phyloP scores from a whole-genome alignment of 2,329 filamentous ascomycete genomes.

The Colletotrichum sp. region DNA sequence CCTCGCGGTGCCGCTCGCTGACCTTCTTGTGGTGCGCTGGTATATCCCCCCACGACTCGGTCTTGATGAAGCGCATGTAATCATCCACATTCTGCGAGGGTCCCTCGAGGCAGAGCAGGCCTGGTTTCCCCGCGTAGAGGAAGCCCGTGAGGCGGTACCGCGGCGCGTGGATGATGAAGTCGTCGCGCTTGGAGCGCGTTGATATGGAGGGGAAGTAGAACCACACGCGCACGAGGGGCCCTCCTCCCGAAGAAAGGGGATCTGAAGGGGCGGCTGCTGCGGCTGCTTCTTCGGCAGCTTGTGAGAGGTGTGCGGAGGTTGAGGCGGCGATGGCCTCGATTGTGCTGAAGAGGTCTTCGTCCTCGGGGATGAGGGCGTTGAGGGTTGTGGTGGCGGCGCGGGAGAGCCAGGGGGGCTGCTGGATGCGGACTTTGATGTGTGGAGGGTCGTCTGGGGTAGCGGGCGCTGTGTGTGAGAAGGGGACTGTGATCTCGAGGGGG shows the following conservation, averaged over 20 bases:
- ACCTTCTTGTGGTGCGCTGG: slow-evolving; percentile 68
- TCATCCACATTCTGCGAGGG: slow-evolving; percentile 52
- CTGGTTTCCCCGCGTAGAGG: slow-evolving; percentile 65
- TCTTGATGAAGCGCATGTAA: slow-evolving; percentile 69
- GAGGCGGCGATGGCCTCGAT: slow-evolving; percentile 49
- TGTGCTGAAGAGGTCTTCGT: slow-evolving; percentile 47
- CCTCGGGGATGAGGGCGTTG: slow-evolving; percentile 40
- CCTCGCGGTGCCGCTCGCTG: slow-evolving; percentile 57
- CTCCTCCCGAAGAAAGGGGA: not conserved
- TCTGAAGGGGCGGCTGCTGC: not conserved
- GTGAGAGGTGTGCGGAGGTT: slow-evolving; percentile 34
- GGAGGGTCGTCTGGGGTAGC: slow-evolving; percentile 37
- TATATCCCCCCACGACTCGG: slow-evolving; percentile 67
- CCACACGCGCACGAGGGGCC: slow-evolving; percentile 57
- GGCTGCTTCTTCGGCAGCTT: slow-evolving; percentile 17
- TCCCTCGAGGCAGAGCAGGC: slow-evolving; percentile 58
- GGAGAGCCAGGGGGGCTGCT: slow-evolving; percentile 57
- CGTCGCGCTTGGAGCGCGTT: slow-evolving; percentile 62
- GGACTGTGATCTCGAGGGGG: slow-evolving; percentile 39
- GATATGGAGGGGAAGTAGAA: slow-evolving; percentile 69
- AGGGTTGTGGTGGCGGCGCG: slow-evolving; percentile 48
- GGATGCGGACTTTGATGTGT: slow-evolving; percentile 43
- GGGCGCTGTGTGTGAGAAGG: slow-evolving; percentile 27
- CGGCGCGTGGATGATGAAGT: slow-evolving; percentile 59
- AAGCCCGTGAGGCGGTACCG: slow-evolving; percentile 61